Percentiles rank a stretch among this genome's conserved stretches.
Evolutionary conservation across 2,329 filamentous ascomycete species (phyloP).

Genomic region (Blumeria graminis): DNA sequence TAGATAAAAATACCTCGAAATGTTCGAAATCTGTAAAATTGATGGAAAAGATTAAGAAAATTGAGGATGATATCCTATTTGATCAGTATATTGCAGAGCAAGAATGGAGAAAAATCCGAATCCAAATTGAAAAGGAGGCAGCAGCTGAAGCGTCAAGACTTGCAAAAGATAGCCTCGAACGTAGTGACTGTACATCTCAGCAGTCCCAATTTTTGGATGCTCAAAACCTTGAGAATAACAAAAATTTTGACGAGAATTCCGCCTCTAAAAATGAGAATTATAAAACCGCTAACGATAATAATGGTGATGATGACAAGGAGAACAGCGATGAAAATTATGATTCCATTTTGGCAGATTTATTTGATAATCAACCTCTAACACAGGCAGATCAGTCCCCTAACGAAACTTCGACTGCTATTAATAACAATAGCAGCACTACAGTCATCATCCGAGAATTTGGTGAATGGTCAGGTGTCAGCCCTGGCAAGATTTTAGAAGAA

Average conservation of each 20-base stretch:
- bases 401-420: conserved; percentile 31
- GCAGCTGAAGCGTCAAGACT: conserved; percentile 17
- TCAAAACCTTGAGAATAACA: conserved; percentile 22
- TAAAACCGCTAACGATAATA: conserved; percentile 6
- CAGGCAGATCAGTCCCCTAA: conserved; percentile 33
- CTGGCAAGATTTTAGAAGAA: conserved; percentile 58
- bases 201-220: conserved; percentile 16
- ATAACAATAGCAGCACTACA: conserved; percentile 25
- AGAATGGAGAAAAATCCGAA: conserved; percentile 35
- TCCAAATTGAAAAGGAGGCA: conserved; percentile 36
- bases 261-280: no score
- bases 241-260: conserved; percentile 33
- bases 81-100: conserved; percentile 40
- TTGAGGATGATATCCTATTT: conserved; percentile 58
- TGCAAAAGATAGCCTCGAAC: not conserved
- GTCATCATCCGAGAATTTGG: conserved; percentile 61
- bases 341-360: conserved; percentile 28
- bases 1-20: conserved; percentile 3
- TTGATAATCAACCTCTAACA: conserved; percentile 33
- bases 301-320: conserved; percentile 26
- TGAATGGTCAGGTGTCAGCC: conserved; percentile 53
- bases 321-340: conserved; percentile 23
- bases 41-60: conserved; percentile 46
- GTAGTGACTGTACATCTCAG: conserved; percentile 11
- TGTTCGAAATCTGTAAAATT: conserved; percentile 32